Evolutionary conservation across 495 filamentous ascomycete species (phyloP), one percentile per base, ranked within the genome.

Genomic region (Evernia prunastri): DNA sequence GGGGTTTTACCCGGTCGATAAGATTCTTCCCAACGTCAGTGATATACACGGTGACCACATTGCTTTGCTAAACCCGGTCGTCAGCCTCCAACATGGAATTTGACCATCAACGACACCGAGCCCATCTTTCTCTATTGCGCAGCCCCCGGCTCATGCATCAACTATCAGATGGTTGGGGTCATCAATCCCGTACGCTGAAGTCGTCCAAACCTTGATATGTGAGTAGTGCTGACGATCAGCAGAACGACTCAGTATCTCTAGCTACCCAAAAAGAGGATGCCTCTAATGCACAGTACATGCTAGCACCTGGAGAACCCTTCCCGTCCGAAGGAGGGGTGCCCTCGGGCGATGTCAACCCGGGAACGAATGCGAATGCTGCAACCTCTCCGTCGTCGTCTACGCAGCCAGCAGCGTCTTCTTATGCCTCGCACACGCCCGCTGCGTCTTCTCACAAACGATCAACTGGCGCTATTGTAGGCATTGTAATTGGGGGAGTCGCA

Each of bases 41-140:
- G 3, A 51, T 49, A 31, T 8, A 18, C 37, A 27, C 12, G 17
- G 43, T 33, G 20, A 31, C 12, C 8, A 27, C n/a, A 17, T 45
- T n/a, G 29, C 25, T 58, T 57, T 45, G 18, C 39, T 56, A 23
- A 54, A 36, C 25, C 54, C 11, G 42, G n/a, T 56, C 43, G 67
- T 27, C 49, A 86, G 78, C 76, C 73, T 17, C 80, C 80, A 43
- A 69, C 63, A 31, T 87, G 75, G 72, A 72, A 72, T 49, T 60
- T 86, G 18, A 71, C 67, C 9, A 74, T 88, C 68, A 86, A 86
- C 67, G 76, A 80, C 69, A 86, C 83, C 1, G 66, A 76, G 8
- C 82, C 84, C 6, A 78, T 85, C 37, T 87, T 84, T 70, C 86
- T 78, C 73, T 88, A 88, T 72, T 87, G 76, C 45, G 77, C 75